Conservation (phyloP, 306 rosid species). For the Begonia fuchsioides region DNA sequence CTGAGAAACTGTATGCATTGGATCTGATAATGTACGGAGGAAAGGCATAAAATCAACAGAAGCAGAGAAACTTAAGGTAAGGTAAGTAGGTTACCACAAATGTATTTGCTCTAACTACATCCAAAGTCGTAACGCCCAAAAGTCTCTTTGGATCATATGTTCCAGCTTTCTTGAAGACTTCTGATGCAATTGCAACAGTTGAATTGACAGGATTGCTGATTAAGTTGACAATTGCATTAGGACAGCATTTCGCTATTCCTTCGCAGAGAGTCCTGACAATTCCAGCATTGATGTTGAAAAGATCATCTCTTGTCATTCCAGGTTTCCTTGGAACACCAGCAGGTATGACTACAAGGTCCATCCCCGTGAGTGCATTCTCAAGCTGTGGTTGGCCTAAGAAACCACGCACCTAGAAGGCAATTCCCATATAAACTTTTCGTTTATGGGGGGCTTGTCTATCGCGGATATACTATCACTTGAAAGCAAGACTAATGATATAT, state of each 20-base stretch:
- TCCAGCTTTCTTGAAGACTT: slow-evolving; percentile 89
- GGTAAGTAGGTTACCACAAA: slow-evolving; percentile 51
- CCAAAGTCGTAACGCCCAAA: slow-evolving; percentile 85
- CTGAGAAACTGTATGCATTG: too few relatives aligned
- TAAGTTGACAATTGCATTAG: slow-evolving; percentile 81
- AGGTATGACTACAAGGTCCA: slow-evolving; percentile 80
- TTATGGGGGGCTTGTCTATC: too few relatives aligned
- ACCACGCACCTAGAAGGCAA: slow-evolving; percentile 53
- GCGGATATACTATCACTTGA: too few relatives aligned
- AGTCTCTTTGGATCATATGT: slow-evolving; percentile 80
- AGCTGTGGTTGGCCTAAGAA: slow-evolving; percentile 80
- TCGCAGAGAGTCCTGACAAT: slow-evolving; percentile 79
- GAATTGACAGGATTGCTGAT: slow-evolving; percentile 96
- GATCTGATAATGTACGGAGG: too few relatives aligned
- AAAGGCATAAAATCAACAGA: neutral
- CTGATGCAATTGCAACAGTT: slow-evolving; percentile 89
- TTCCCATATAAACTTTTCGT: too few relatives aligned
- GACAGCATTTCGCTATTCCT: slow-evolving; percentile 71
- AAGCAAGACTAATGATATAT: neutral
- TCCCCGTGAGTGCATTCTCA: slow-evolving; percentile 71
- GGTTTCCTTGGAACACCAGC: slow-evolving; percentile 96
- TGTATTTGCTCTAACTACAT: slow-evolving; percentile 90
- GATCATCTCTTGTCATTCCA: slow-evolving; percentile 96
- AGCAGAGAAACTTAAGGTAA: neutral
- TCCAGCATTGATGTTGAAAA: slow-evolving; percentile 87